Conservation (phyloP, 1,139 yeast genomes). For the Candida labiduridarum region DNA sequence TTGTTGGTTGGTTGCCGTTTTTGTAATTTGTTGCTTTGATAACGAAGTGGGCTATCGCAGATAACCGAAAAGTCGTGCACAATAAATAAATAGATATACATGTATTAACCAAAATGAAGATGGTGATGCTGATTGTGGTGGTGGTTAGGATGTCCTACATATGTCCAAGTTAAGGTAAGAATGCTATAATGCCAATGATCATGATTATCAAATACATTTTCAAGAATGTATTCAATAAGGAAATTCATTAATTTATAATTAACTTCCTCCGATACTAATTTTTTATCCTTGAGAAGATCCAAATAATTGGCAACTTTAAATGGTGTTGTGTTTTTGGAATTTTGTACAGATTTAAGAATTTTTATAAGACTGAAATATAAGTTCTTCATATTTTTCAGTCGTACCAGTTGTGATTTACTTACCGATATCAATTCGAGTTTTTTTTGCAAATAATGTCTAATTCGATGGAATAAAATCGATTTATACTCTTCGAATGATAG, state of each 20-base stretch:
- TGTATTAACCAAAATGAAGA: neutral
- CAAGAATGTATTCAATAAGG: slow-evolving; percentile 27
- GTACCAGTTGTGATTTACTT: slow-evolving; percentile 26
- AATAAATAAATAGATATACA: neutral
- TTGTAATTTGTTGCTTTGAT: slow-evolving; percentile 1
- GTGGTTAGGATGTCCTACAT: neutral
- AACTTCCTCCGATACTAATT: slow-evolving; percentile 19
- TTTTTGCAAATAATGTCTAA: slow-evolving; percentile 31
- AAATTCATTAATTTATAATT: slow-evolving; percentile 27
- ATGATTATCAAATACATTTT: slow-evolving; percentile 20
- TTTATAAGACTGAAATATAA: slow-evolving; percentile 12
- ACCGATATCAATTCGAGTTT: slow-evolving; percentile 24
- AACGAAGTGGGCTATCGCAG: slow-evolving; percentile 2
- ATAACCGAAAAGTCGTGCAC: slow-evolving; percentile 4
- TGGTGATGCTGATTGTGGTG: no score
- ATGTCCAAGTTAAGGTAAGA: slow-evolving; percentile 12
- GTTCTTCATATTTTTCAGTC: slow-evolving; percentile 18
- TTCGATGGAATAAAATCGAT: slow-evolving; percentile 29
- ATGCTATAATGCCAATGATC: slow-evolving; percentile 28
- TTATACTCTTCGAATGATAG: slow-evolving; percentile 9
- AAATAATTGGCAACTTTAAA: slow-evolving; percentile 18
- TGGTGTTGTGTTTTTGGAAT: neutral
- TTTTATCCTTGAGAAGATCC: slow-evolving; percentile 12
- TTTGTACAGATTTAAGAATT: neutral
- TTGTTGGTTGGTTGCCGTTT: neutral